Evolutionary conservation across 1,139 yeast species (phyloP), one percentile per base, ranked within the genome.

Genomic region (Sugiyamaella novakii): DNA sequence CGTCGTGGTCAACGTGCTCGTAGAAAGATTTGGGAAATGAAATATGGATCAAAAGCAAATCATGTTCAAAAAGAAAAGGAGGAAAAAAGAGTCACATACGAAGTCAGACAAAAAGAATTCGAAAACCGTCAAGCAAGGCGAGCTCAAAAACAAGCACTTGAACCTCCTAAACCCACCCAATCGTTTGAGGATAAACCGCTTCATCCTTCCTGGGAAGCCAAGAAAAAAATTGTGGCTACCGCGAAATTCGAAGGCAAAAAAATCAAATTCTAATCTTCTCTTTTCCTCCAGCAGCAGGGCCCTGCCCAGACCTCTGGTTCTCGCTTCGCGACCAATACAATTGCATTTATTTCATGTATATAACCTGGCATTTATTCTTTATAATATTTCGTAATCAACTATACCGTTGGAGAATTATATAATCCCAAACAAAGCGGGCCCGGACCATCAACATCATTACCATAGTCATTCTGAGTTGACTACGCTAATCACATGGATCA

Each of bases 191-290:
- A 57, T 37, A 58, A 59, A 36, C 65, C 72, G 14, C 65, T 87
- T 51, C 98, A 92, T 78, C 98, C 98, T 14, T 92, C 98, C 2
- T 92, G 98, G 98, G 83, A 81, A 60, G 98, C 98, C 15, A 86
- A 49, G 85, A 87, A 68, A 83, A 84, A 64, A 78, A 81, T 59
- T 46, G 55, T 74, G 54, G 79, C 80, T 67, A 79, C 80, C 52
- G 81, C 78, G 44, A 82, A 84, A 61, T 89, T 89, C 63, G 69
- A 75, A 45, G 98, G 98, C 64, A 91, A 87, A 71, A 92, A 91
- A 73, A 78, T 86, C 60, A 81, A 77, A 2, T 91, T 91, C 65
- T 46, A 28, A 25, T 21, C 14, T 6, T 19, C 21, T 11, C 12
- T 22, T 8, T 22, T 8, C 8, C 8, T 22, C 25, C 25, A 22